Conservation (phyloP, 805 yeast species). For the Zygoascus ofunaensis region DNA sequence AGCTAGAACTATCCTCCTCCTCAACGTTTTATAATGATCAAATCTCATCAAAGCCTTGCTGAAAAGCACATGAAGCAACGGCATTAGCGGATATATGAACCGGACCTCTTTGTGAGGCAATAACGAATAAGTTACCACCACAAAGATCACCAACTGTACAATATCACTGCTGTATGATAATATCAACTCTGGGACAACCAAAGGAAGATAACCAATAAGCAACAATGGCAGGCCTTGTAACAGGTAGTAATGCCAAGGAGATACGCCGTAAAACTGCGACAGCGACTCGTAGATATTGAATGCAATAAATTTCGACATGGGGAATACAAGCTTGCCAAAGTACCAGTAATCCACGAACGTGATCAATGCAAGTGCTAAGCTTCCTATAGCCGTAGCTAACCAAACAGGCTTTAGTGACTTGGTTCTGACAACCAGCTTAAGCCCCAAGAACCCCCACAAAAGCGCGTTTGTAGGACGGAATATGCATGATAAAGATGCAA, state of each 20-base stretch:
- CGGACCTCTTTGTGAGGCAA: slow-evolving; percentile 86
- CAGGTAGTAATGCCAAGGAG: slow-evolving; percentile 79
- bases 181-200: slow-evolving; percentile 39
- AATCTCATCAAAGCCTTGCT: slow-evolving; percentile 32
- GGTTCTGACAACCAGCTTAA: slow-evolving; percentile 16
- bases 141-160: slow-evolving; percentile 30
- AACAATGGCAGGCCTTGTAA: slow-evolving; percentile 76
- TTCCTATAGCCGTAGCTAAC: slow-evolving; percentile 18
- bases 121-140: slow-evolving; percentile 48
- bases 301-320: slow-evolving; percentile 58
- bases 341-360: slow-evolving; percentile 47
- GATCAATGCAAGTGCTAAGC: slow-evolving; percentile 27
- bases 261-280: slow-evolving; percentile 74
- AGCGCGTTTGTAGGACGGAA: slow-evolving; percentile 79
- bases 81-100: slow-evolving; percentile 78
- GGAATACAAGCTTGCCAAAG: slow-evolving; percentile 46
- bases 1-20: slow-evolving; percentile 8
- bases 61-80: slow-evolving; percentile 49
- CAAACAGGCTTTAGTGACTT: slow-evolving; percentile 18
- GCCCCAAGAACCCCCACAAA: slow-evolving; percentile 64
- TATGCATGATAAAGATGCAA: slow-evolving; percentile 57
- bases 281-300: slow-evolving; percentile 70
- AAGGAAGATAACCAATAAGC: slow-evolving; percentile 56
- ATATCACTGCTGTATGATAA: slow-evolving; percentile 22
- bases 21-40: background rate